A percentile compares a stretch with the other conserved stretches of the same genome.
These are phyloP conservation scores for Corylus heterophylla DNA, from an alignment of 306 rosid genomes.

Conservation along the genomic window DNA sequence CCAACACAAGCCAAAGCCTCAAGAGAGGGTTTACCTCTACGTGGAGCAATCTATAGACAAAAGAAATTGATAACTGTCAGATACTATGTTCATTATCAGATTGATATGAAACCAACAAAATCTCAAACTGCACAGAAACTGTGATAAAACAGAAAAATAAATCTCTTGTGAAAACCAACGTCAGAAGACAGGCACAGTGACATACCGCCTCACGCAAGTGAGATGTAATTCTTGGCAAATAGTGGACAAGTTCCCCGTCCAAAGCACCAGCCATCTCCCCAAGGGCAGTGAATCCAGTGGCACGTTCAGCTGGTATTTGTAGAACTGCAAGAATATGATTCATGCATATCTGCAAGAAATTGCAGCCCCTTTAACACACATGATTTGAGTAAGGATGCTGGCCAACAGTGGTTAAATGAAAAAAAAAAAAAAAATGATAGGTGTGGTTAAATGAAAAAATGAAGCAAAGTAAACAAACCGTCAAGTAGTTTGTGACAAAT, in stretches of 20 bases:
- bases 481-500: constrained; percentile 90
- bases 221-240: constrained; percentile 81
- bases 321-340: constrained; percentile 91
- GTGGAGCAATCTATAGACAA: constrained; percentile 88
- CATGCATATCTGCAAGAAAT: constrained; percentile 93
- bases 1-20: constrained; percentile 99
- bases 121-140: constrained; percentile 19
- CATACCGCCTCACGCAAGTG: constrained; percentile 97
- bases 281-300: constrained; percentile 96
- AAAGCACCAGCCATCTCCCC: constrained; percentile 99
- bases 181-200: constrained; percentile 19
- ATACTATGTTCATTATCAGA: constrained; percentile 24
- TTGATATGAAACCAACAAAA: constrained; percentile 23
- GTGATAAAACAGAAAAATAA: constrained; percentile 18
- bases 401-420: constrained; percentile 17
- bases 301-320: constrained; percentile 91
- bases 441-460: constrained; percentile 23
- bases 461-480: constrained; percentile 49
- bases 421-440: neutral
- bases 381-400: constrained; percentile 13
- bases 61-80: constrained; percentile 30
- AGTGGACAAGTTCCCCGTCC: constrained; percentile 86
- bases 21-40: constrained; percentile 89
- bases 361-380: constrained; percentile 29
- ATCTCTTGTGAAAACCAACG: constrained; percentile 16